Evolutionary conservation across 192 early-diverging fungal species (phyloP), one percentile per base, ranked within the genome.

Genomic region (Helicostylum pulchrum): DNA sequence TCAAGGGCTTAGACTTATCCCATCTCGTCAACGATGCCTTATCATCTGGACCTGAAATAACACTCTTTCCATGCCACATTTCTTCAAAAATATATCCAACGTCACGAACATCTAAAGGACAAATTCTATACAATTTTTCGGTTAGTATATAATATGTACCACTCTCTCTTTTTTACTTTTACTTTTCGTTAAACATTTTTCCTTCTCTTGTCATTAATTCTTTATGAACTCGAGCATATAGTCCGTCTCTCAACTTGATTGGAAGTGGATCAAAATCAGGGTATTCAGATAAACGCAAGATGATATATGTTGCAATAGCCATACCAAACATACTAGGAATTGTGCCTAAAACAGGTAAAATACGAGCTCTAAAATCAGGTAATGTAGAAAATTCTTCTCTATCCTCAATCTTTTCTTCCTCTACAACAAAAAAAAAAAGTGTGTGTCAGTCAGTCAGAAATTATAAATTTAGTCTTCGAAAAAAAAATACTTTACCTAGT

Each of bases 271-370:
- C 85, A 68, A 83, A 87, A 9, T 71, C 75, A 31, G 68, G 65
- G 30, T 56, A 76, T 26, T 71, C 43, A 6, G 86, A 82, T 53
- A 91, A 74, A 61, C 75, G 77, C 15, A 85, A 83, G 44, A 94
- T 80, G 5, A 95, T 90, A 70, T 94, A 88, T 0, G 92, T 90
- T 10, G 92, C 95, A 81, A 97, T 90, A 9, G 90, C 80, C 70
- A 89, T 92, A 45, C 95, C 97, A 80, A 99, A 99, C 66, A 97
- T 87, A 15, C 93, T 92, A 0, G 97, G 97, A 54, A 99, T 77
- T 1, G 96, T 95, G 54, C 78, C 84, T 12, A 94, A 71, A 10
- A 94, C 90, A 7, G 90, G 89, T 1, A 91, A 65, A 57, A 92
- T 92, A 53, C 89, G 88, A n/a, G 91, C 84, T 36, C 96, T 83